Evolutionary conservation across 495 filamentous ascomycete genomes (phyloP), one percentile per base, ranked within the genome.

Genomic region (Hypoxylon fragiforme): DNA sequence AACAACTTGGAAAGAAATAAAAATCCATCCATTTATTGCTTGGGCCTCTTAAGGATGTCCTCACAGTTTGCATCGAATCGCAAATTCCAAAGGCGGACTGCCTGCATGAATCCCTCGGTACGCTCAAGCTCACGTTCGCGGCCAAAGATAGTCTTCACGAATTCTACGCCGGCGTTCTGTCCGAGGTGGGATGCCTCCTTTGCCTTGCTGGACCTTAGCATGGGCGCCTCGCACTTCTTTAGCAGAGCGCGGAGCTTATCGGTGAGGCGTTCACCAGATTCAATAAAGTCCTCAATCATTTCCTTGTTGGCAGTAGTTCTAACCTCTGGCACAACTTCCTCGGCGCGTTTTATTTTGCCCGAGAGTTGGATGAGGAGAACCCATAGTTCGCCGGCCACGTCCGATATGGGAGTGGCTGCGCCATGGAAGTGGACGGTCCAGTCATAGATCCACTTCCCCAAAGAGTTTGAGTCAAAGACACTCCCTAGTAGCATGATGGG

Each of bases 381-480:
- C 94, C 94, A 98, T 54, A 98, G 74, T 64, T 97, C 91, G 65
- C 94, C 94, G 14, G 94, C 92, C 67, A 96, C 85, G 52, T 96
- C 91, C 32, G 91, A 84, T 68, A 96, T 91, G 53, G 94, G 90
- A 2, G 90, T 90, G 20, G 82, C 83, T 8, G 90, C 81, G 32
- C 91, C 91, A 58, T 95, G 88, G 69, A 88, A 85, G 75, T 90
- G 97, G 52, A 97, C 90, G 22, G 94, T 97, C 94, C 94, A 98
- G 79, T 98, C 95, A 76, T 96, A 98, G 69, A 98, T 92, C 94
- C 94, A 98, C 73, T 96, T 96, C 64, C 94, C 94, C 12, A 98
- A 81, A 15, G 90, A 95, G 80, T 96, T 96, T 70, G 94, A 89
- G 65, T 97, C 95, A 67, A 97, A 98, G 37, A 97, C 94, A 67